These are phyloP conservation scores for Daldinia grandis DNA, from an alignment of 495 filamentous ascomycete genomes.

Conservation along the genomic window DNA sequence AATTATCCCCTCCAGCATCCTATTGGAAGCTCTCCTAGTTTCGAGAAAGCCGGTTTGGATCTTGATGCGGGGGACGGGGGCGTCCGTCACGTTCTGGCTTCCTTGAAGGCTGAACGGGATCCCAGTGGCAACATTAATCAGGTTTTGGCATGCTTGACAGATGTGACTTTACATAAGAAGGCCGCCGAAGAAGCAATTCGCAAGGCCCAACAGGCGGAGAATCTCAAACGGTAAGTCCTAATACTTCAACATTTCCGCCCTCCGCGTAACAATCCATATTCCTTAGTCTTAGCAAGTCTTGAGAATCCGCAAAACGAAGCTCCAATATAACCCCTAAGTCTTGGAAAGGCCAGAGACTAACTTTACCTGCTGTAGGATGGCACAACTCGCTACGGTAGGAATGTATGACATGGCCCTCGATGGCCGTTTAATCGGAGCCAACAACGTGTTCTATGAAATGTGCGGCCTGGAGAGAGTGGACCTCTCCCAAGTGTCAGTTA, in stretches of 20 bases:
- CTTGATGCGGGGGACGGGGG: slow-evolving; percentile 43
- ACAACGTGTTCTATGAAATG: slow-evolving; percentile 58
- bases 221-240: slow-evolving; percentile 51
- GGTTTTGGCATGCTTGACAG: slow-evolving; percentile 56
- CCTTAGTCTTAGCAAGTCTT: neutral
- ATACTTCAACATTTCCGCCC: neutral
- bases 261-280: neutral
- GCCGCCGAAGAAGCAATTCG: slow-evolving; percentile 54
- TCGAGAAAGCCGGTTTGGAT: slow-evolving; percentile 52
- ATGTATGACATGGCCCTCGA: slow-evolving; percentile 59
- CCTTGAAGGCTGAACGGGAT: slow-evolving; percentile 52
- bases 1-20: slow-evolving; percentile 35
- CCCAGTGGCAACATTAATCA: slow-evolving; percentile 49
- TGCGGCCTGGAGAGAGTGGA: slow-evolving; percentile 69
- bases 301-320: neutral
- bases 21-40: slow-evolving; percentile 52
- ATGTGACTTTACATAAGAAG: slow-evolving; percentile 55
- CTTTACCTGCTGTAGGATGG: slow-evolving; percentile 43
- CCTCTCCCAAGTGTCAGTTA: slow-evolving; percentile 38
- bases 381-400: slow-evolving; percentile 56
- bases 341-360: slow-evolving; percentile 2
- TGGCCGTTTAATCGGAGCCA: slow-evolving; percentile 52
- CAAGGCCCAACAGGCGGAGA: slow-evolving; percentile 56
- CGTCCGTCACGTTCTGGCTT: slow-evolving; percentile 51
- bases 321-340: neutral